Evolutionary conservation across 2,329 filamentous ascomycete genomes (phyloP), one percentile per base, ranked within the genome.

Genomic region (Mariannaea elegans): DNA sequence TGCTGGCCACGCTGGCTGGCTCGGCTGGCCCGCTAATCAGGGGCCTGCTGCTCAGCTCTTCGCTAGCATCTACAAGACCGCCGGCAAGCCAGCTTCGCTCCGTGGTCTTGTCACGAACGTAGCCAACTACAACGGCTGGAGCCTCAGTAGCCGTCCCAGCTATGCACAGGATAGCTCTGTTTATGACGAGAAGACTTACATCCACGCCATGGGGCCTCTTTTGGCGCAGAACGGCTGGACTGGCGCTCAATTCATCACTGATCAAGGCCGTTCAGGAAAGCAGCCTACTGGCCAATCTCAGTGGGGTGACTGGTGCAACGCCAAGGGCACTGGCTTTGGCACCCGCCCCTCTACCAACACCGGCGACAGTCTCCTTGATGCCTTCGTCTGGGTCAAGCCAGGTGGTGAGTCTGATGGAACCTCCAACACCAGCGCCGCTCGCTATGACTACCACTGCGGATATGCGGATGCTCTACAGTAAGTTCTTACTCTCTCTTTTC

Each of bases 311-410:
- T 90, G 88, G 88, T 90, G 88, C 79, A 90, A 90, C 67, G 81
- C 86, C 61, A 82, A 78, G 29, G 84, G 82, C 29, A 85, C 87
- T 50, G 88, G 88, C 7, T 90, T 90, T 62, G 89, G 88, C 60
- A 75, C 76, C n/a, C 82, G 86, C n/a, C 87, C 87, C 2, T 84
- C 84, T 3, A 80, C 86, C n/a, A 78, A 85, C 70, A 90, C 88
- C 8, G 85, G 84, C 13, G 81, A 87, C 63, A 71, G 75, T 2
- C 77, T 88, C 16, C 79, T 84, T 31, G 89, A 91, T 72, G 87
- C 88, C 38, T 88, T 90, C 65, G 88, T 90, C 57, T 90, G 88
- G 88, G 78, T 90, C 66, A 91, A 90, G 82, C 88, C 88, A 4
- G 88, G 88, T 64, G 82, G 82, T 61, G 82, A 84, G 72, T 90